Evolutionary conservation across 2,329 filamentous ascomycete species (phyloP).

Genomic region (Fusarium sp.): DNA sequence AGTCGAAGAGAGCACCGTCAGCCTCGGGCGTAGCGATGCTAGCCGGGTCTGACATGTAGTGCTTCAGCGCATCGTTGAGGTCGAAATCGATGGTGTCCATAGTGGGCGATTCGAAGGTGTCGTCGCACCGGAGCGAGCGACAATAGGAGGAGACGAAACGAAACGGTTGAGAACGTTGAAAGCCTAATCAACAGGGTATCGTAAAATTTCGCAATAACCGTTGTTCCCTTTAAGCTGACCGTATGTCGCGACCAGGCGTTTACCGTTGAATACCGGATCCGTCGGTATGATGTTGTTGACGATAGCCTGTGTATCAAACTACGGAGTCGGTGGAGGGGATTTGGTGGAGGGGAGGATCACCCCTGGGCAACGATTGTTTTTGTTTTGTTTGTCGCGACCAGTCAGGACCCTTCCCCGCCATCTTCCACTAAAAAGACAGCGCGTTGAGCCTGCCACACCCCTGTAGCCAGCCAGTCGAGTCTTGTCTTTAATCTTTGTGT

Average conservation of each 20-base stretch:
- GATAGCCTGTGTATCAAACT: conserved; percentile 26
- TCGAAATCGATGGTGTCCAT: conserved; percentile 90
- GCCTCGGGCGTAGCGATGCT: conserved; percentile 89
- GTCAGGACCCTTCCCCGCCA: conserved; percentile 43
- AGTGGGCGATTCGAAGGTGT: conserved; percentile 49
- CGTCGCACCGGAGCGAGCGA: conserved; percentile 38
- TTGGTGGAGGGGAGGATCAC: conserved; percentile 31
- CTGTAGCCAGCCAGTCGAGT: conserved; percentile 41
- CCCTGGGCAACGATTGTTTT: conserved; percentile 52
- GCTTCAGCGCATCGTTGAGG: conserved; percentile 95
- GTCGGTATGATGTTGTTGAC: conserved; percentile 36
- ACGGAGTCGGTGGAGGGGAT: conserved; percentile 34
- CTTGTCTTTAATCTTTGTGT: conserved; percentile 20
- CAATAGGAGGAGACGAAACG: conserved; percentile 15
- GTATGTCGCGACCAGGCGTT: conserved; percentile 21
- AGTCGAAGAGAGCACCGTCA: conserved; percentile 84
- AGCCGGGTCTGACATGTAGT: conserved; percentile 93
- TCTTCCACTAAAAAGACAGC: conserved; percentile 45
- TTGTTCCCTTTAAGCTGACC: conserved; percentile 15
- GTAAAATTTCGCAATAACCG: conserved; percentile 13
- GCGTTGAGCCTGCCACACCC: conserved; percentile 39
- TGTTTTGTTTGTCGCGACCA: conserved; percentile 52
- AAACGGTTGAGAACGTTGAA: conserved; percentile 17
- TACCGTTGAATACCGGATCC: conserved; percentile 34
- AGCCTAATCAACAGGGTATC: conserved; percentile 34